Conservation (phyloP, 257 asterid genomes). For the Rehmannia glutinosa region DNA sequence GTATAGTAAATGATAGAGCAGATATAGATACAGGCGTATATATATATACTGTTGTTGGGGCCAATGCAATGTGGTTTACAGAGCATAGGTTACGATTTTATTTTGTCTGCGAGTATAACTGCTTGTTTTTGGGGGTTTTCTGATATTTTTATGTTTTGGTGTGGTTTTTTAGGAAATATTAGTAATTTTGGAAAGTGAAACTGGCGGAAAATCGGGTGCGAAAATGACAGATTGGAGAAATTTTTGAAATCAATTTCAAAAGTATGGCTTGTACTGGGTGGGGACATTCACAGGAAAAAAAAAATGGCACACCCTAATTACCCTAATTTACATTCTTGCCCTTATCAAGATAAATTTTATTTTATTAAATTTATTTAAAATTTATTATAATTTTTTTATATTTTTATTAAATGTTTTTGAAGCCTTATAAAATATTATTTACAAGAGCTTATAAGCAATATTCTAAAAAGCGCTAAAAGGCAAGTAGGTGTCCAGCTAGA, state of each 20-base stretch:
- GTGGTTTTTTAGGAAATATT: not conserved
- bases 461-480: no score
- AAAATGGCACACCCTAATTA: no score
- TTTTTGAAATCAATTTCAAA: slow-evolving; percentile 27
- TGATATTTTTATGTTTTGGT: slow-evolving; percentile 8
- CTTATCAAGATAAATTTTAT: not conserved
- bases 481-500: no score
- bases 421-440: no score
- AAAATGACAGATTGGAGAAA: slow-evolving; percentile 23
- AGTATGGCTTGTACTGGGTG: not conserved
- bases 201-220: slow-evolving; percentile 36
- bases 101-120: slow-evolving; percentile 22
- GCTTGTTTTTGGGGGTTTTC: slow-evolving; percentile 13
- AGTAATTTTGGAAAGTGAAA: not conserved
- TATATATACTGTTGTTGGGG: slow-evolving; percentile 14
- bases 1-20: not conserved
- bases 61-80: slow-evolving; percentile 30
- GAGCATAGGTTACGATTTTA: slow-evolving; percentile 15
- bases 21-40: not conserved
- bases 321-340: not conserved
- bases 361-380: not conserved
- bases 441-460: no score
- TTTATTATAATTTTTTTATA: not conserved
- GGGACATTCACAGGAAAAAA: not conserved
- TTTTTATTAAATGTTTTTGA: no score